Conservation (phyloP, 2,329 filamentous ascomycete genomes). For the Pezicula rhizophila region DNA sequence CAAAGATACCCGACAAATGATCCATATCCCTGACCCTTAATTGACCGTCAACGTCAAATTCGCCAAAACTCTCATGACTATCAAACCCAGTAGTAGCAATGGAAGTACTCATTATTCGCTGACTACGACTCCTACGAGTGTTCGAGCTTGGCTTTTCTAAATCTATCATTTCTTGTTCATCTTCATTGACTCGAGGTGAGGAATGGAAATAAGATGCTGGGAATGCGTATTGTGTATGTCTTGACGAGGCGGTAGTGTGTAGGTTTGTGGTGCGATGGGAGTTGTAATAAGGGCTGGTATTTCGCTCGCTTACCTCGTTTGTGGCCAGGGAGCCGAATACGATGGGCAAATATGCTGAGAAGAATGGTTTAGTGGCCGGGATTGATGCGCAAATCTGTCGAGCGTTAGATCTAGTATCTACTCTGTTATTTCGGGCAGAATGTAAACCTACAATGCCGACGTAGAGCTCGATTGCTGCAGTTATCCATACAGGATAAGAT, state of each 20-base stretch:
- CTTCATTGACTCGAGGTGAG: neutral
- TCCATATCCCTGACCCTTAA: too few relatives aligned
- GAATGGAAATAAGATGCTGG: neutral
- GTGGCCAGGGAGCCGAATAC: slow-evolving; percentile 3
- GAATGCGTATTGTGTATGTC: neutral
- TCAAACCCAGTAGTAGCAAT: too few relatives aligned
- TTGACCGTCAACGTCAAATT: too few relatives aligned
- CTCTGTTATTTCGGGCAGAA: neutral
- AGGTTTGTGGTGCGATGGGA: neutral
- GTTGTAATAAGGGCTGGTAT: neutral
- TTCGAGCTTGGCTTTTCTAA: neutral
- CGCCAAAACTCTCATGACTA: too few relatives aligned
- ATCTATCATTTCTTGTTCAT: neutral
- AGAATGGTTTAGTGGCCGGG: slow-evolving; percentile 36
- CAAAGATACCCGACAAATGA: too few relatives aligned
- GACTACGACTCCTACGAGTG: too few relatives aligned
- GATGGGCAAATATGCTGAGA: slow-evolving; percentile 29
- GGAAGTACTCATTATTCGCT: too few relatives aligned
- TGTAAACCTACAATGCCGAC: slow-evolving; percentile 29
- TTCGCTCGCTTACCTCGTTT: neutral
- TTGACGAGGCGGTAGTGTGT: neutral
- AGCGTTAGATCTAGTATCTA: neutral
- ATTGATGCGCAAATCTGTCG: slow-evolving; percentile 33
- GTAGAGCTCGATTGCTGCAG: slow-evolving; percentile 34
- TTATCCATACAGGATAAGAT: slow-evolving; percentile 23